phyloP scores from a whole-genome alignment of 306 rosid genomes.

The Fragaria nilgerrensis region DNA sequence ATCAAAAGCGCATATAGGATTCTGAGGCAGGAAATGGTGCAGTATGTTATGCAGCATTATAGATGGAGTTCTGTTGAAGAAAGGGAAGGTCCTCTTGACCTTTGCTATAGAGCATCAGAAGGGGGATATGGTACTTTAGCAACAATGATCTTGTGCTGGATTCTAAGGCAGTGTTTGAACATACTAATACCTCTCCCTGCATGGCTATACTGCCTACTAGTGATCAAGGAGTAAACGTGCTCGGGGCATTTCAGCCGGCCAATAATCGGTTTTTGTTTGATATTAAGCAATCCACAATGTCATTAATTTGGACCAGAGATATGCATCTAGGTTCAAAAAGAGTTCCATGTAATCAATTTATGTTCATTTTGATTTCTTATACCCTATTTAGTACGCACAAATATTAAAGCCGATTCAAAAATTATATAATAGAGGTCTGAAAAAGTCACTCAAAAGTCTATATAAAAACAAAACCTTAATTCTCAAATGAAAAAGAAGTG shows the following conservation, averaged over 20 bases:
- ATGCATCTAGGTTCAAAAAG: background rate
- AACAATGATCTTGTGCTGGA: background rate
- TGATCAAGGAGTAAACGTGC: background rate
- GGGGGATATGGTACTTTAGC: background rate
- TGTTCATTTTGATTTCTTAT: too few species aligned
- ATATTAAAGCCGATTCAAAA: too few species aligned
- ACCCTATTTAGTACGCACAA: too few species aligned
- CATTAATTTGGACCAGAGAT: background rate
- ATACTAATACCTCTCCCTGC: background rate
- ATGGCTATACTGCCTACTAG: background rate
- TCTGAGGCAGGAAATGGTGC: too few species aligned
- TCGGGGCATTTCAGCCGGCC: slow-evolving; percentile 11
- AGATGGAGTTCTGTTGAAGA: background rate
- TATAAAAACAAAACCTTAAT: too few species aligned
- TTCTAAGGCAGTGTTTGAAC: background rate
- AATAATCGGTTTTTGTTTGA: slow-evolving; percentile 3
- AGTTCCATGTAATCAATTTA: too few species aligned
- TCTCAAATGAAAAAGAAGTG: too few species aligned
- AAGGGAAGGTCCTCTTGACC: background rate
- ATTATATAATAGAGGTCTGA: too few species aligned
- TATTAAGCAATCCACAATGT: background rate
- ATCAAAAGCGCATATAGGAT: too few species aligned
- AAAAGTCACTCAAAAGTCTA: too few species aligned
- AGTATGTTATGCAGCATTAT: background rate
- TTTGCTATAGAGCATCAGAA: background rate